Evolutionary conservation across 371 early-diverging fungal species (phyloP), one percentile per base, ranked within the genome.

Genomic region (Mortierella sp.): DNA sequence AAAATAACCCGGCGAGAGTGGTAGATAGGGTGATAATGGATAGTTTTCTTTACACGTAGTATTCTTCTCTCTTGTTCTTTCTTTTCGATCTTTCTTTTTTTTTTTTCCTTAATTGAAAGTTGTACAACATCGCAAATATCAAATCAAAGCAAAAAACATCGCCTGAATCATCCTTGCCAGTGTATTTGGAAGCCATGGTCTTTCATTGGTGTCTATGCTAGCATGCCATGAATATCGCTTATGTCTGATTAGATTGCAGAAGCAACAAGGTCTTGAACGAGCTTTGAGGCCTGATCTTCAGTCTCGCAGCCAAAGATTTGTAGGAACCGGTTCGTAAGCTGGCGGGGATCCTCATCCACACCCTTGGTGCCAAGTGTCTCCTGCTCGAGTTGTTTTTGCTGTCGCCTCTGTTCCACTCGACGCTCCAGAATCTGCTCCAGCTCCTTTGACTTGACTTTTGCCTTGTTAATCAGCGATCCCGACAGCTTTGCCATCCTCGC

Each of bases 401-500:
- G 74, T 8, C 71, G 72, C 7, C 52, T 67, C 29, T 45, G 39
- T 16, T 68, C 68, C 37, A 68, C 66, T 26, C 80, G 85, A 9
- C 64, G 69, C 48, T 85, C 85, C 22, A 80, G 66, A 31, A 75
- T 64, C 22, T 43, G 63, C 79, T 93, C 92, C 76, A 92, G 70
- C 61, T 90, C 88, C 1, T 79, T 72, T 11, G 95, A 89, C 66
- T 93, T 93, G 48, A 70, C 66, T 41, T 79, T 86, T 8, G 96
- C 96, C 26, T 73, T 64, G 16, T 80, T 83, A 5, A 95, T 79
- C 22, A 95, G 72, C 4, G 76, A 44, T 37, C 55, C 64, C 0
- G 96, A 95, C 14, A 96, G 80, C 45, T 91, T 88, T 1, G 97
- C 97, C 70, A 96, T 80, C 31, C 93, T 89, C 6, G 97, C 97